A percentile compares a stretch with the other conserved stretches of the same genome.
Evolutionary conservation across 352 stramenopile genomes (phyloP).

Genomic region (Plasmopara muralis): DNA sequence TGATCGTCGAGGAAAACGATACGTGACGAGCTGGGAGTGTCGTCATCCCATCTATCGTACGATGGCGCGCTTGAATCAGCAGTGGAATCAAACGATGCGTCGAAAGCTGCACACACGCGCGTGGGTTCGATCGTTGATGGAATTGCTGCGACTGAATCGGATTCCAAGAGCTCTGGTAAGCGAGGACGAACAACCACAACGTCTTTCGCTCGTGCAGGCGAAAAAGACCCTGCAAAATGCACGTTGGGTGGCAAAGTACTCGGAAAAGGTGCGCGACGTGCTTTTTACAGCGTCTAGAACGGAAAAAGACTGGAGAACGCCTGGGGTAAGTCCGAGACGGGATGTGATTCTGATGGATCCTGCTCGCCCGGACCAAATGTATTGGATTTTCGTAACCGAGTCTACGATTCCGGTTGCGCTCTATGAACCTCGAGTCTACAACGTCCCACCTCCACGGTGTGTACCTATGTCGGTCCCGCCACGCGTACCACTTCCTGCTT

Average conservation of each 20-base stretch:
- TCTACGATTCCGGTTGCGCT: conserved; percentile 57
- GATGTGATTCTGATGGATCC: conserved; percentile 66
- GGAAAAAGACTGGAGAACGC: conserved; percentile 45
- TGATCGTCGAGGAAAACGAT: conserved; percentile 79
- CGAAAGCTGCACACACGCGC: conserved; percentile 75
- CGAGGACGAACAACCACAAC: conserved; percentile 23
- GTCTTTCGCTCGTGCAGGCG: conserved; percentile 66
- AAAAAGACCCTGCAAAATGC: conserved; percentile 78
- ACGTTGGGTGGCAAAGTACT: conserved; percentile 61
- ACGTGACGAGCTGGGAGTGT: conserved; percentile 85
- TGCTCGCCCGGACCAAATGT: conserved; percentile 34
- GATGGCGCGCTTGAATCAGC: conserved; percentile 35
- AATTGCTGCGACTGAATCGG: conserved; percentile 66
- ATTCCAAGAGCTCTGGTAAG: conserved; percentile 30
- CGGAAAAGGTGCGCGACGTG: conserved; percentile 46
- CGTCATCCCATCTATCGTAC: conserved; percentile 89
- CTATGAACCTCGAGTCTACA: conserved; percentile 80
- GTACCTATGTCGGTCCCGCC: conserved; percentile 82
- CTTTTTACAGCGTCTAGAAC: conserved; percentile 81
- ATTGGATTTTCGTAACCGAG: conserved; percentile 69
- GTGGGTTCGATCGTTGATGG: conserved; percentile 89
- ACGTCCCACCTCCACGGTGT: conserved; percentile 69
- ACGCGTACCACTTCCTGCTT: conserved; percentile 60
- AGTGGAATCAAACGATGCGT: conserved; percentile 85
- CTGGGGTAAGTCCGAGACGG: conserved; percentile 13